Conservation (phyloP, 2,329 filamentous ascomycete genomes). For the Penicillium brasilianum region DNA sequence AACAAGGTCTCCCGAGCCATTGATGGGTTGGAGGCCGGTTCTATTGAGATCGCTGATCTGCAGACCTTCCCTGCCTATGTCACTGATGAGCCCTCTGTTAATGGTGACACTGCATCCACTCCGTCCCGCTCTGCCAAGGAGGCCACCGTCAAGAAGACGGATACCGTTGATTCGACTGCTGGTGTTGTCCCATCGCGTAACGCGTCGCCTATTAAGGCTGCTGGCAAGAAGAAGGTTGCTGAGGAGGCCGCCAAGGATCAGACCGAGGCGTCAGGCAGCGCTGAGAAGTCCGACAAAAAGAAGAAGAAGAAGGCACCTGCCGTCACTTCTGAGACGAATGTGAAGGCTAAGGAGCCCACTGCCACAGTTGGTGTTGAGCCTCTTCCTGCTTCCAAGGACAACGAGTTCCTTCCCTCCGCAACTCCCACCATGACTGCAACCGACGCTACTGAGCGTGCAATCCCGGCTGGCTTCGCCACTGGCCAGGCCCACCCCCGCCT, state of each 20-base stretch:
- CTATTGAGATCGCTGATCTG: constrained; percentile 76
- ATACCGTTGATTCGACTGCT: constrained; percentile 31
- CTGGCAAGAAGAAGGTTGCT: constrained; percentile 46
- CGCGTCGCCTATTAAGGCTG: constrained; percentile 47
- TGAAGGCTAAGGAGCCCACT: constrained; percentile 51
- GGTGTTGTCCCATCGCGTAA: constrained; percentile 35
- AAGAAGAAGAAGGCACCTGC: constrained; percentile 65
- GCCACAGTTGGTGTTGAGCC: constrained; percentile 24
- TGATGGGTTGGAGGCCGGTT: constrained; percentile 74
- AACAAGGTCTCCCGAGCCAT: constrained; percentile 83
- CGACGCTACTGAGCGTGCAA: constrained; percentile 19
- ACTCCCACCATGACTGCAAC: constrained; percentile 23
- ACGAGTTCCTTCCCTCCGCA: constrained; percentile 23
- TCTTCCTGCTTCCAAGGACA: constrained; percentile 17
- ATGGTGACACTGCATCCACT: constrained; percentile 47
- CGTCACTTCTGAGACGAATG: constrained; percentile 44
- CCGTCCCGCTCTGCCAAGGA: constrained; percentile 47
- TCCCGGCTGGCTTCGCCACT: constrained; percentile 33
- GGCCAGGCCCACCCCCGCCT: constrained; percentile 27
- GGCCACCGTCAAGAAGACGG: constrained; percentile 44
- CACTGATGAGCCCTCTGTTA: constrained; percentile 51
- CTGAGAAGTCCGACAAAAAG: constrained; percentile 71
- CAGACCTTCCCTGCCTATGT: constrained; percentile 52
- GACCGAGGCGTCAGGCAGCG: constrained; percentile 32
- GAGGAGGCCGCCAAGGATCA: constrained; percentile 45